Base-by-base conservation (phyloP, 129 eudicot species). In the Flaveria ramosissima region DNA sequence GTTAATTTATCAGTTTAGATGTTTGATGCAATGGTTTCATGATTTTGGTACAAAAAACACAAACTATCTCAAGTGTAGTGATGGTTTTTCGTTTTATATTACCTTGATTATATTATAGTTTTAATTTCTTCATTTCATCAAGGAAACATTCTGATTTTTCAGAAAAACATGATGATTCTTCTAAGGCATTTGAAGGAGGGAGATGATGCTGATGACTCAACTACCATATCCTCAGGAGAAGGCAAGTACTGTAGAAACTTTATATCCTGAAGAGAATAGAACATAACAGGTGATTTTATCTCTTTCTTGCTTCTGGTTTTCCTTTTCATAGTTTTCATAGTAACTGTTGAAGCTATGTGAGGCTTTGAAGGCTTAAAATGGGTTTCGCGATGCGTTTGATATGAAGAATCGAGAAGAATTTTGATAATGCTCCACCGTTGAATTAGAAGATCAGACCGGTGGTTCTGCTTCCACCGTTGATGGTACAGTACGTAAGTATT, bases 171-270 rank as follows among this genome's bases (percentile, higher is more conserved):
- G 93, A 72, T 51, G 32, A 27, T 27, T 79, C 83, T 39, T 75
- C 77, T n/a, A 51, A 71, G 65, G 60, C 72, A 62, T 21, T 46
- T 76, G 24, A 82, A 81, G 66, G 84, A 74, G 56, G 83, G 41
- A 23, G 77, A 51, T 76, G 32, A 3, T 27, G 32, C 4, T 27
- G 32, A 26, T 26, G 30, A 26, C 30, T 26, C 30, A 26, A 52
- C 63, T 60, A 61, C 70, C 45, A n/a, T 66, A 78, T 63, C 72
- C 65, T 9, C 66, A 19, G 55, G 88, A 85, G 71, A 86, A 81
- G 74, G 48, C 77, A 24, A 57, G 48, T 20, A n/a, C n/a, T n/a
- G 85, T 77, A 70, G 90, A 82, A 65, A 21, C 21, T 16, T 69
- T 23, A 45, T 56, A 69, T 13, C 70, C 70, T 11, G 72, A 20